phyloP scores from a whole-genome alignment of 148 eudicot genomes.

The Limonium bicolor region DNA sequence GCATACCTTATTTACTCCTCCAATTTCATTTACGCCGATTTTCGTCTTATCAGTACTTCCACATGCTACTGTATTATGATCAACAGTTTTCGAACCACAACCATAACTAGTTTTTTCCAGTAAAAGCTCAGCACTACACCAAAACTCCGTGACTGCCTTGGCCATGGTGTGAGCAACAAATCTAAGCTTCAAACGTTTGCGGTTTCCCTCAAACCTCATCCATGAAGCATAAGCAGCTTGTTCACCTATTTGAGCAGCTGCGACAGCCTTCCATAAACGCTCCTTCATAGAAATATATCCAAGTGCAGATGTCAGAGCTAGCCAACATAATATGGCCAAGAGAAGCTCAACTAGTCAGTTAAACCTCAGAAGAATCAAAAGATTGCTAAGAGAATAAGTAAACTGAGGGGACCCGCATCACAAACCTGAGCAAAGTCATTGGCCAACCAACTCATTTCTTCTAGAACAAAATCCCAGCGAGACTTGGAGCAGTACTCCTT shows the following conservation, averaged over 20 bases:
- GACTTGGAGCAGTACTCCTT: slow-evolving; percentile 32
- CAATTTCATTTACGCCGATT: slow-evolving; percentile 3
- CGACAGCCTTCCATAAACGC: slow-evolving; percentile 78
- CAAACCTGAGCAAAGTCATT: slow-evolving; percentile 96
- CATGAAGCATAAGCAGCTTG: slow-evolving; percentile 42
- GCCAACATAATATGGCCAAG: not conserved
- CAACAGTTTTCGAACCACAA: slow-evolving; percentile 11
- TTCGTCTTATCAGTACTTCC: slow-evolving; percentile 6
- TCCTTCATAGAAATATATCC: slow-evolving; percentile 30
- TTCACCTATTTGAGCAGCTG: slow-evolving; percentile 63
- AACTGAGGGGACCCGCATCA: not conserved
- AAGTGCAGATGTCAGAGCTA: not conserved
- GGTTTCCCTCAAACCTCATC: slow-evolving; percentile 40
- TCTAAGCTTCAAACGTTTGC: slow-evolving; percentile 29
- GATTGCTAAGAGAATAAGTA: not conserved
- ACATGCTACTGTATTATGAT: slow-evolving; percentile 8
- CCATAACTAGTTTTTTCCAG: slow-evolving; percentile 9
- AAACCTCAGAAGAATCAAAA: not conserved
- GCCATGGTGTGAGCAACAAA: slow-evolving; percentile 50
- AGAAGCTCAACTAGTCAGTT: not conserved
- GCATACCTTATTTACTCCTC: slow-evolving; percentile 13
- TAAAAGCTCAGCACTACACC: slow-evolving; percentile 48
- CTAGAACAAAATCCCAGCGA: slow-evolving; percentile 88
- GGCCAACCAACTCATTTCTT: slow-evolving; percentile 96
- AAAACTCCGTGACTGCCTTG: slow-evolving; percentile 71